Evolutionary conservation across 345 rosid species (phyloP).

Genomic region (Fremontodendron californicum): DNA sequence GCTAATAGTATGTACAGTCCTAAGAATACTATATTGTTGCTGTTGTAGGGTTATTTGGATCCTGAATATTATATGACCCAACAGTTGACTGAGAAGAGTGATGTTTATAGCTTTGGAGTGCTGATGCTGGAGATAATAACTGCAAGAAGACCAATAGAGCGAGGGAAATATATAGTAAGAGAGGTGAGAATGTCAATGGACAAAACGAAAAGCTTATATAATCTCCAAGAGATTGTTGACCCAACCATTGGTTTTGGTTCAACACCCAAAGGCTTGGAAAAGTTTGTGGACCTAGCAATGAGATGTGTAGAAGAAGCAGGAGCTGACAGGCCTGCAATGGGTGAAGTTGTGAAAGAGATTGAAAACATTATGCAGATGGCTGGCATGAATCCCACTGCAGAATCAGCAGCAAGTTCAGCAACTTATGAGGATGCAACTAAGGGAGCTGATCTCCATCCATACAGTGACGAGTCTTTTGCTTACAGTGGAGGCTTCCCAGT

Average conservation of each 20-base stretch:
- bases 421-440: slow-evolving; percentile 2
- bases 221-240: slow-evolving; percentile 65
- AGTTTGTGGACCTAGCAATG: slow-evolving; percentile 60
- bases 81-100: slow-evolving; percentile 87
- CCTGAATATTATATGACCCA: slow-evolving; percentile 77
- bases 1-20: background rate
- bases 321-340: slow-evolving; percentile 61
- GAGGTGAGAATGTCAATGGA: slow-evolving; percentile 64
- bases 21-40: background rate
- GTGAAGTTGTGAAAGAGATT: slow-evolving; percentile 70
- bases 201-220: slow-evolving; percentile 47
- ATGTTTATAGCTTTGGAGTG: slow-evolving; percentile 92
- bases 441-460: slow-evolving; percentile 7
- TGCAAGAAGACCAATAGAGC: slow-evolving; percentile 67
- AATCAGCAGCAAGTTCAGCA: slow-evolving; percentile 50
- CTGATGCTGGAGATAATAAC: slow-evolving; percentile 73
- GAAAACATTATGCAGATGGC: slow-evolving; percentile 62
- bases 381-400: slow-evolving; percentile 52
- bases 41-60: slow-evolving; percentile 11
- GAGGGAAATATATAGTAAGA: slow-evolving; percentile 77
- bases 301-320: slow-evolving; percentile 61
- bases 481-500: background rate
- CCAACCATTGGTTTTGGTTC: slow-evolving; percentile 43
- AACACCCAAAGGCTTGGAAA: slow-evolving; percentile 53
- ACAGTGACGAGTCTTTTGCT: slow-evolving; percentile 7